Conservation (phyloP, 495 filamentous ascomycete genomes). For the Endocarpon pusillum region DNA sequence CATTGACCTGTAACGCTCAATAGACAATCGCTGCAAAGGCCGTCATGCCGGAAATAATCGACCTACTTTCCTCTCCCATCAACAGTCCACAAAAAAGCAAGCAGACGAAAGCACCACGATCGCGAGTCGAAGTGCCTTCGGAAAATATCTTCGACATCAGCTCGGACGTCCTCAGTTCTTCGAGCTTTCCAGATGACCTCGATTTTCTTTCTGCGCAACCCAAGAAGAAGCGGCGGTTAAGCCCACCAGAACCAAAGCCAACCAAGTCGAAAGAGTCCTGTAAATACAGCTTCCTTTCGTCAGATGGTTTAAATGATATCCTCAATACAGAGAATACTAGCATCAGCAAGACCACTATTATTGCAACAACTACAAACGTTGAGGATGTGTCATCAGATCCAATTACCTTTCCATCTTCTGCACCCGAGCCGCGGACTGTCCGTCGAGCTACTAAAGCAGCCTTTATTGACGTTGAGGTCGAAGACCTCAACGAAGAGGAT, state of each 20-base stretch:
- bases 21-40: too few relatives aligned
- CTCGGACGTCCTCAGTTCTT: too few relatives aligned
- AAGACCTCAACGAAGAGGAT: conserved; percentile 19
- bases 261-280: background rate
- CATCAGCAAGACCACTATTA: background rate
- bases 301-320: conserved; percentile 11
- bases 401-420: conserved; percentile 36
- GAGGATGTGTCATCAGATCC: conserved; percentile 29
- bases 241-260: conserved; percentile 4
- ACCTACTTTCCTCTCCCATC: too few relatives aligned
- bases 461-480: conserved; percentile 16
- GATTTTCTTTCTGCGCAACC: conserved; percentile 13
- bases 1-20: too few relatives aligned
- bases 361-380: conserved; percentile 6
- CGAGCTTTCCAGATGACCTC: conserved; percentile 23
- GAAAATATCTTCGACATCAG: too few relatives aligned
- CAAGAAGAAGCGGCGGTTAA: conserved; percentile 26
- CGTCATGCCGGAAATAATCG: too few relatives aligned
- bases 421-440: conserved; percentile 12
- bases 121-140: too few relatives aligned
- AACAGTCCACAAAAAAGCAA: too few relatives aligned
- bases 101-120: too few relatives aligned
- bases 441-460: conserved; percentile 2
- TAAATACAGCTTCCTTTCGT: conserved; percentile 15
- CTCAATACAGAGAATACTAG: background rate